Evolutionary conservation across 306 rosid species (phyloP).

Genomic region (Lathyrus oleraceus): DNA sequence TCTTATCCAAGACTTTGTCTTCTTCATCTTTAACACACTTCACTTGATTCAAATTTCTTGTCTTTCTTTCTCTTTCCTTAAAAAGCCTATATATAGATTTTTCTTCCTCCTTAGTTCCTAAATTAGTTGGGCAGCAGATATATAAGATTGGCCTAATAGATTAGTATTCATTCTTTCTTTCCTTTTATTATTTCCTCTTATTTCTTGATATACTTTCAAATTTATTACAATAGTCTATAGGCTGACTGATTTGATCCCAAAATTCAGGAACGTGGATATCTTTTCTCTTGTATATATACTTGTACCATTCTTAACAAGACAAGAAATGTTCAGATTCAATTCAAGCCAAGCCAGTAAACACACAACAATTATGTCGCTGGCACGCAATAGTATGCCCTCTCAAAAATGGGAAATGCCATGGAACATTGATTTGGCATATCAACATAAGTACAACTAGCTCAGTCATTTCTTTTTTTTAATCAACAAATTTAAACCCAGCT

Average conservation of each 20-base stretch:
- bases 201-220: background rate
- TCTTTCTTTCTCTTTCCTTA: too few species aligned
- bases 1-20: too few species aligned
- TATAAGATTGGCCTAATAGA: background rate
- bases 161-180: background rate
- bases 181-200: background rate
- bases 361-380: background rate
- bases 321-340: constrained; percentile 5
- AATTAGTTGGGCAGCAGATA: background rate
- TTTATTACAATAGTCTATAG: background rate
- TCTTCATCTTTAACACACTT: too few species aligned
- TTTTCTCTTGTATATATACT: background rate
- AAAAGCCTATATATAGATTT: too few species aligned
- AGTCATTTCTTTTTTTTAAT: background rate
- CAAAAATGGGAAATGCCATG: background rate
- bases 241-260: background rate
- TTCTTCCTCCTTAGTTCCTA: too few species aligned
- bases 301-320: background rate
- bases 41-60: too few species aligned
- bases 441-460: background rate
- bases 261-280: background rate
- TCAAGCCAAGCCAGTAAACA: background rate
- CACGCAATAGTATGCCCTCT: background rate
- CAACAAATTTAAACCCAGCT: background rate
- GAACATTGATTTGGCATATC: background rate